Percentiles rank a stretch among this genome's conserved stretches.
phyloP scores from a whole-genome alignment of 345 rosid genomes.

The Aurinia saxatilis region DNA sequence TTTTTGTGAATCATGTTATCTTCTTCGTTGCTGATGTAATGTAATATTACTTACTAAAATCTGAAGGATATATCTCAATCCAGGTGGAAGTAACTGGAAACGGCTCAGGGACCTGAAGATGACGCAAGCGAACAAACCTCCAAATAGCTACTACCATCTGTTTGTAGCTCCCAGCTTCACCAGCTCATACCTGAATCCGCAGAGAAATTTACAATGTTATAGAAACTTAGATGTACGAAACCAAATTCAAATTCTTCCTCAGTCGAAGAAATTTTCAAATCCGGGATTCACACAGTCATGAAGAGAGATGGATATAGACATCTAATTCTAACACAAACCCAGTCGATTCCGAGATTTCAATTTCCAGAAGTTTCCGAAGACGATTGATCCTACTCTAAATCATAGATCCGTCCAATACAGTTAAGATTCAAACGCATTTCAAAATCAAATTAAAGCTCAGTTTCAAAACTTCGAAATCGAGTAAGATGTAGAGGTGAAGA shows the following conservation, averaged over 20 bases:
- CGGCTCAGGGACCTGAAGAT: conserved; percentile 70
- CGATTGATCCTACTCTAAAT: conserved; percentile 4
- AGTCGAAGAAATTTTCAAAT: not conserved
- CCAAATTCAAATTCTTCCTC: not conserved
- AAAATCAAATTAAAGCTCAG: conserved; percentile 13
- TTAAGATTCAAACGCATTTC: conserved; percentile 9
- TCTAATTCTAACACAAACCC: not conserved
- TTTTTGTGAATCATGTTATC: too few species aligned
- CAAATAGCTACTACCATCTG: conserved; percentile 75
- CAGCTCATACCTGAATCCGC: conserved; percentile 48
- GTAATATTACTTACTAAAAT: conserved; percentile 55
- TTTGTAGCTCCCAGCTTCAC: conserved; percentile 60
- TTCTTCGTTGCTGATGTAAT: too few species aligned
- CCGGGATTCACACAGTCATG: conserved; percentile 1
- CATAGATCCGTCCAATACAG: not conserved
- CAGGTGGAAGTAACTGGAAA: conserved; percentile 44
- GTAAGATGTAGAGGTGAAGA: conserved; percentile 6
- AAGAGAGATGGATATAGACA: too few species aligned
- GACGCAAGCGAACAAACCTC: conserved; percentile 80
- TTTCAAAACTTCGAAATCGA: not conserved
- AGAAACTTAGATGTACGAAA: conserved; percentile 6
- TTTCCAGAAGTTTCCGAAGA: too few species aligned
- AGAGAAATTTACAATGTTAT: not conserved
- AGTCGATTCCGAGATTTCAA: not conserved
- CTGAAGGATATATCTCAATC: conserved; percentile 68